Base-by-base conservation (phyloP, 352 stramenopile species). In the Pythium coloratum region DNA sequence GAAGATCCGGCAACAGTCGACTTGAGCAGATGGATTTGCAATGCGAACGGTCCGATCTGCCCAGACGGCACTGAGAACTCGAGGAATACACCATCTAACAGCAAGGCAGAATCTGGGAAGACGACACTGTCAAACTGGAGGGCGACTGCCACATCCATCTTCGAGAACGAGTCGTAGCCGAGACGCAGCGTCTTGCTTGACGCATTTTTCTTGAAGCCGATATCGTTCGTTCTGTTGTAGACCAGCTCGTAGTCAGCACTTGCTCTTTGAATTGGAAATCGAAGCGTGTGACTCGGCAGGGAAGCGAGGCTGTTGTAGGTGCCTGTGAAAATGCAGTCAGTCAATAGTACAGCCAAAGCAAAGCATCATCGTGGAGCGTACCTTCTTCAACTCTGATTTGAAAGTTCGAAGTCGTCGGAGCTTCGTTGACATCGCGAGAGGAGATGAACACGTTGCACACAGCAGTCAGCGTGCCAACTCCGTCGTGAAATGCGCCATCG, bases 61-160 rank as follows among this genome's bases (percentile, higher is more conserved):
- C 72, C 72, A 3, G 77, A 77, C 7, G 81, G 75, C 28, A 84
- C 69, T 13, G 62, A 66, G 38, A 89, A 78, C 10, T 72, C 64
- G 12, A 89, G 55, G 14, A 62, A 73, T 1, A 47, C 73, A 20
- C 63, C 44, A 14, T 55, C 70, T 7, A 87, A 13, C 36, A 74
- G 53, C 30, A 81, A 59, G 0, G 67, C 14, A 16, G 59, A 51
- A 2, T 81, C 70, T 1, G 77, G 75, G 47, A 88, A 72, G 7
- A 8, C 9, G 3, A 75, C 28, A n/a, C 26, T 36, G 6, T 55
- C 50, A 40, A 77, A 77, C 10, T 61, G 59, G 14, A 81, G 62
- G 4, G 42, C 62, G 8, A 79, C 58, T 0, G 32, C 69, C 26
- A 77, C 36, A 42, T 75, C 64, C 18, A 57, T 53, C 50, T 72